phyloP scores from a whole-genome alignment of 495 filamentous ascomycete genomes.

The Neurospora sp. region DNA sequence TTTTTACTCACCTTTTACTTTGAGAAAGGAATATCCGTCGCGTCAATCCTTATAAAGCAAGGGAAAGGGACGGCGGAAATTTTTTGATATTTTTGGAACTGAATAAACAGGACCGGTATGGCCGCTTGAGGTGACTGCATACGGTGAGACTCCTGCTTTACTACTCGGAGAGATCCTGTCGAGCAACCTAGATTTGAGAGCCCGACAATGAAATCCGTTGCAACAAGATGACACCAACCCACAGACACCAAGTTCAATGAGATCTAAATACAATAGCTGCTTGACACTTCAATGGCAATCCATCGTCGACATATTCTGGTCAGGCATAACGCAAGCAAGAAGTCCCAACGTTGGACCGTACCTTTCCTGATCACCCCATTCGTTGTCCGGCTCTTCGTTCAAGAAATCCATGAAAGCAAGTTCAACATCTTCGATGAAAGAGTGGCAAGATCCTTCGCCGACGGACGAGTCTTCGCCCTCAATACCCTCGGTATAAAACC shows the following conservation, averaged over 20 bases:
- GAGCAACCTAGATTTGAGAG: background rate
- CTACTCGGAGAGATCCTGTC: background rate
- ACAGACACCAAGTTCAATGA: background rate
- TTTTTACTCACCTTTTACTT: too few relatives aligned
- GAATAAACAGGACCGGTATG: background rate
- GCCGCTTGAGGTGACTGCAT: fast-evolving
- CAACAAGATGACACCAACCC: background rate
- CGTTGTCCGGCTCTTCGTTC: background rate
- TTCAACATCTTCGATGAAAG: background rate
- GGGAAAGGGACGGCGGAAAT: background rate
- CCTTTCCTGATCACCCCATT: background rate
- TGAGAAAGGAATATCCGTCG: background rate
- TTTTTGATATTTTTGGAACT: background rate
- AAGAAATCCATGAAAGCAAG: background rate
- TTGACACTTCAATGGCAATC: background rate
- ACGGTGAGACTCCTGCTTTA: background rate
- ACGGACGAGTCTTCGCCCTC: background rate
- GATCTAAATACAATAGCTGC: background rate
- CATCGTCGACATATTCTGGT: background rate
- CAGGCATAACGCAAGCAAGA: background rate
- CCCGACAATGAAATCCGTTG: background rate
- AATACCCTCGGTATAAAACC: background rate
- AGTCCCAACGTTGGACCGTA: background rate
- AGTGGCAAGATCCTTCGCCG: background rate
- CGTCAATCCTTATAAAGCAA: background rate